A percentile compares a stretch with the other conserved stretches of the same genome.
phyloP scores from a whole-genome alignment of 768 basidiomycete genomes.

The Multifurca ochricompacta region DNA sequence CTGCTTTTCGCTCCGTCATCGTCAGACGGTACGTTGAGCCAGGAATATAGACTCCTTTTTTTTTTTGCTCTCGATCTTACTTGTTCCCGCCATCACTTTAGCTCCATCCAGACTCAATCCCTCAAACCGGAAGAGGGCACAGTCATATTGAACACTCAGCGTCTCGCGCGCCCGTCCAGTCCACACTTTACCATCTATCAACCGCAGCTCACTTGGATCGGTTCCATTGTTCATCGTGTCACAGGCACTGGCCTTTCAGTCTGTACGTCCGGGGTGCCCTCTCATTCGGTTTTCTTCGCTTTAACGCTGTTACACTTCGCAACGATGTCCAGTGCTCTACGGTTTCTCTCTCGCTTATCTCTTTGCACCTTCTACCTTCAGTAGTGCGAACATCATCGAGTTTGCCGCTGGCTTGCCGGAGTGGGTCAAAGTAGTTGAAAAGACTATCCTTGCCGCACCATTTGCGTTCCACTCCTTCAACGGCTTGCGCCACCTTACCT shows the following conservation, averaged over 20 bases:
- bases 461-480: slow-evolving; percentile 90
- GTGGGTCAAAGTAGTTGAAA: slow-evolving; percentile 66
- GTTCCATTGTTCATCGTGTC: slow-evolving; percentile 80
- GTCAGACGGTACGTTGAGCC: slow-evolving; percentile 20
- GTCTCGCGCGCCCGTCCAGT: slow-evolving; percentile 79
- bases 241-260: slow-evolving; percentile 76
- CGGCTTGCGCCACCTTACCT: slow-evolving; percentile 81
- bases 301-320: no score
- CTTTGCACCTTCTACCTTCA: slow-evolving; percentile 70
- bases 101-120: slow-evolving; percentile 58
- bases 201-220: slow-evolving; percentile 85
- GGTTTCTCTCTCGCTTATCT: slow-evolving; percentile 84
- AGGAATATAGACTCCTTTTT: background rate
- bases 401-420: slow-evolving; percentile 64
- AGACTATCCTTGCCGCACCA: slow-evolving; percentile 73
- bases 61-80: background rate
- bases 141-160: slow-evolving; percentile 79
- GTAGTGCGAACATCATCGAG: slow-evolving; percentile 70
- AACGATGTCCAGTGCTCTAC: slow-evolving; percentile 61
- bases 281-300: background rate
- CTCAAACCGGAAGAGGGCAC: slow-evolving; percentile 48
- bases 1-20: slow-evolving; percentile 7
- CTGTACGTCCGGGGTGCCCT: slow-evolving; percentile 42
- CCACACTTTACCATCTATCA: slow-evolving; percentile 98
- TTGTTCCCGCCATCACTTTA: slow-evolving; percentile 21